A percentile compares a stretch with the other conserved stretches of the same genome.
Conservation (phyloP, 208 protist genomes). For the Endotrypanum monterogeii region DNA sequence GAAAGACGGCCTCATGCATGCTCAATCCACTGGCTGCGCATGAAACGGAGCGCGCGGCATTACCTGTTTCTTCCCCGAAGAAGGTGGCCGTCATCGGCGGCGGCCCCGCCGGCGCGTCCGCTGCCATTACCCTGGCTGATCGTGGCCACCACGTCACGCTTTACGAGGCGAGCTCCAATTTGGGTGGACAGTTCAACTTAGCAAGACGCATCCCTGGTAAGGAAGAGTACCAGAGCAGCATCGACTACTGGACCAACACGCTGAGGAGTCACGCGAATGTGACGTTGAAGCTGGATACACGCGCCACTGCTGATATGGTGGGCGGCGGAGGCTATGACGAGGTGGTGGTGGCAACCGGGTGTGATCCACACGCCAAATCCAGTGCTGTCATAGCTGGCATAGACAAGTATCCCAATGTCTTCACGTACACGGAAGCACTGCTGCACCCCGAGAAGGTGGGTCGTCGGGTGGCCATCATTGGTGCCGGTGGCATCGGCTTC, state of each 20-base stretch:
- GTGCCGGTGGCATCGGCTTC: conserved; percentile 93
- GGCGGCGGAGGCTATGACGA: conserved; percentile 78
- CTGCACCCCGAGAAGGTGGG: conserved; percentile 58
- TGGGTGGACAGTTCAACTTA: conserved; percentile 95
- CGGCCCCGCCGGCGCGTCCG: conserved; percentile 88
- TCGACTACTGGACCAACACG: conserved; percentile 90
- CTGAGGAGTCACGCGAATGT: conserved; percentile 56
- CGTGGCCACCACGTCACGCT: conserved; percentile 92
- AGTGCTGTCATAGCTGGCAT: conserved; percentile 50
- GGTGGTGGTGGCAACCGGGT: conserved; percentile 89
- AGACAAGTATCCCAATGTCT: conserved; percentile 66
- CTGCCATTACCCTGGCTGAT: conserved; percentile 80
- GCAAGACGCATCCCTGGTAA: conserved; percentile 94
- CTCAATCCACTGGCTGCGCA: conserved; percentile 91
- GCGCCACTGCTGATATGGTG: conserved; percentile 62
- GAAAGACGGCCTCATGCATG: conserved; percentile 86
- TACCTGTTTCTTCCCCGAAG: conserved; percentile 52
- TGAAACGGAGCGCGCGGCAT: conserved; percentile 77
- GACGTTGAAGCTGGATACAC: conserved; percentile 81
- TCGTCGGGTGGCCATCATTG: conserved; percentile 85
- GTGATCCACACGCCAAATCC: conserved; percentile 59
- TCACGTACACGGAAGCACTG: conserved; percentile 88
- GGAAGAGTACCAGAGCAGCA: conserved; percentile 89
- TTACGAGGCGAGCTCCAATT: conserved; percentile 65
- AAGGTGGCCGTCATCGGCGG: conserved; percentile 90